Evolutionary conservation across 768 basidiomycete species (phyloP), one percentile per base, ranked within the genome.

Genomic region (Fomitopsis pulvina): DNA sequence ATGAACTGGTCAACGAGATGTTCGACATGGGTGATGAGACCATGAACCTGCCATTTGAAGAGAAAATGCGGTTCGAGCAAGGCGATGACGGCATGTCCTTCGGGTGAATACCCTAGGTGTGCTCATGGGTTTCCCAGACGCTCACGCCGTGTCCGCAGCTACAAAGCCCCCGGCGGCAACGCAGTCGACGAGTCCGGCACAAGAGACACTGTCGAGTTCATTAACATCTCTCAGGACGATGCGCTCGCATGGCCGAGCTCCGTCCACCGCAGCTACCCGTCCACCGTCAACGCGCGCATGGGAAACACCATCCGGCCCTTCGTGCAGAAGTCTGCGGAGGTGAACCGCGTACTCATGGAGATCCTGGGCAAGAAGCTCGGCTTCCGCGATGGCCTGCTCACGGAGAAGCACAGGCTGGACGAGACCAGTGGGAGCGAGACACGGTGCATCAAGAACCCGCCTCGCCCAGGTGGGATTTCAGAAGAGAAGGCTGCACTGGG

Each of bases 11-110:
- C 2, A 51, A 61, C 39, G 61, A 52, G 11, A 69, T 74, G 67
- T 74, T 74, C 42, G 63, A 64, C 11, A 64, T 73, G 56, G 73
- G 71, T 12, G 63, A 66, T 12, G 62, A 61, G 48, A 69, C 68
- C 0, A 69, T 76, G 63, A 60, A 56, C 1, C 61, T 76, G 0
- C 65, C 69, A 3, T 51, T 71, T 5, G 68, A 68, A 3, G 73
- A 74, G 48, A 72, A 71, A 56, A 50, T 68, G 57, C 61, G 61
- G 43, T 75, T 63, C 39, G 73, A 74, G 54, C 71, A 71, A 48
- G 74, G 71, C 1, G 68, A 72, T 29, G 53, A 45, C 0, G 72
- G 71, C 1, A 56, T 50, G 34, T 71, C 71, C 5, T 69, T 66
- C 25, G 71, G 71, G 70, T 58, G 30, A 22, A 55, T 52, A 7